A percentile compares a stretch with the other conserved stretches of the same genome.
phyloP scores from a whole-genome alignment of 306 rosid species.

The Rubus idaeus region DNA sequence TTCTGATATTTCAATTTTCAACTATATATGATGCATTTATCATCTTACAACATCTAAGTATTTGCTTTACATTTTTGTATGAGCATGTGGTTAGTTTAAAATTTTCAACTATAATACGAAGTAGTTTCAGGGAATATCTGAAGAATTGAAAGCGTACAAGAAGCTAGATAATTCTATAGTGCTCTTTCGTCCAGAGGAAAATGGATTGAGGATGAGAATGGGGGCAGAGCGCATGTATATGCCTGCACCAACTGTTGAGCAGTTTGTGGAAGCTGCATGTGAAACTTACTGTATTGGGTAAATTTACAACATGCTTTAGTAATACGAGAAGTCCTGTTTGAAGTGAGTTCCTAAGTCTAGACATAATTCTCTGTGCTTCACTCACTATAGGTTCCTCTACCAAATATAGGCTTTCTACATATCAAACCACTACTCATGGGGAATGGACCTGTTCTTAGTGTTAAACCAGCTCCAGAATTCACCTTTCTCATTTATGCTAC shows the following conservation, averaged over 20 bases:
- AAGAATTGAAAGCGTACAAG: conserved; percentile 28
- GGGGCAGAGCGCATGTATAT: conserved; percentile 46
- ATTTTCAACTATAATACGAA: background rate
- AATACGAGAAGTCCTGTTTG: background rate
- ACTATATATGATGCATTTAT: background rate
- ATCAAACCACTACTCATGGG: conserved; percentile 17
- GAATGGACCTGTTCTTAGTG: conserved; percentile 20
- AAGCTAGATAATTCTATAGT: conserved; percentile 27
- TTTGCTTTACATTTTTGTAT: background rate
- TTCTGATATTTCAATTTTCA: background rate
- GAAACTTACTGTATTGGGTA: conserved; percentile 32
- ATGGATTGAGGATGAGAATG: conserved; percentile 40
- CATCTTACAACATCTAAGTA: background rate
- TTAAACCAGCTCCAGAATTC: conserved; percentile 14
- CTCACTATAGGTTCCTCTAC: conserved; percentile 9
- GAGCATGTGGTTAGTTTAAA: background rate
- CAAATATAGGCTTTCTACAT: conserved; percentile 18
- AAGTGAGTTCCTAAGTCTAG: background rate
- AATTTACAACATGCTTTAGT: background rate
- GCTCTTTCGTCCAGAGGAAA: conserved; percentile 42
- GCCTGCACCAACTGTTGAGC: conserved; percentile 47
- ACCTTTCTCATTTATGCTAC: conserved; percentile 13
- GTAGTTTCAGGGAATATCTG: conserved; percentile 10
- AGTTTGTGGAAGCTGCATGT: conserved; percentile 30
- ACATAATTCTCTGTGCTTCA: background rate